These are phyloP conservation scores for Apostasia ramifera DNA, from an alignment of 106 monocot species.

Conservation along the genomic window DNA sequence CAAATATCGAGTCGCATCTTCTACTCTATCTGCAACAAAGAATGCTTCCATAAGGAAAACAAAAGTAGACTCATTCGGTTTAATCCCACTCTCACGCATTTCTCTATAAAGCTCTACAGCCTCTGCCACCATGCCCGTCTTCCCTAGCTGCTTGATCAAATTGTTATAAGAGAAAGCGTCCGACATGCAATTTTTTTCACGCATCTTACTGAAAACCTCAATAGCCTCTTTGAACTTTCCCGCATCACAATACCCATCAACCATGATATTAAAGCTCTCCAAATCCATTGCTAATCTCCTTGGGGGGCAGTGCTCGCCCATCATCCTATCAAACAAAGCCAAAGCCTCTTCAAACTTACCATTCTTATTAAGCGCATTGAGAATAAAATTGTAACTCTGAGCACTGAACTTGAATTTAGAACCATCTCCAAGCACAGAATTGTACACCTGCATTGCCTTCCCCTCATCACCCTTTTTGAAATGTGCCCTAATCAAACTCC, in stretches of 20 bases:
- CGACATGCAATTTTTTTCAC: slow-evolving; percentile 44
- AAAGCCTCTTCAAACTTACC: slow-evolving; percentile 52
- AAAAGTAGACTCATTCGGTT: slow-evolving; percentile 72
- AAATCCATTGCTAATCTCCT: slow-evolving; percentile 50
- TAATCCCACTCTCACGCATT: slow-evolving; percentile 51
- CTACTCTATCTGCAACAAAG: slow-evolving; percentile 40
- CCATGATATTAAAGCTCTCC: slow-evolving; percentile 72
- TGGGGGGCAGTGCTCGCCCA: slow-evolving; percentile 56
- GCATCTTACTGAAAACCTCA: slow-evolving; percentile 47
- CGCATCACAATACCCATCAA: slow-evolving; percentile 53
- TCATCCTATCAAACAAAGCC: slow-evolving; percentile 54
- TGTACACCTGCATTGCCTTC: slow-evolving; percentile 50
- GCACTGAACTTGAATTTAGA: slow-evolving; percentile 51
- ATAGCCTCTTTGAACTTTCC: slow-evolving; percentile 65
- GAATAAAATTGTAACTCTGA: slow-evolving; percentile 55
- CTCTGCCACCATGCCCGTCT: slow-evolving; percentile 28
- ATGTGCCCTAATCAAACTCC: slow-evolving; percentile 69
- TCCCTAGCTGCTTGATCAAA: slow-evolving; percentile 55
- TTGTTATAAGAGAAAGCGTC: slow-evolving; percentile 74
- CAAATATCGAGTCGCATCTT: slow-evolving; percentile 61
- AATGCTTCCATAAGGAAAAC: slow-evolving; percentile 54
- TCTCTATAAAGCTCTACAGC: slow-evolving; percentile 56
- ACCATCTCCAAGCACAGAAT: slow-evolving; percentile 33
- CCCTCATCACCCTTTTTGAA: slow-evolving; percentile 57
- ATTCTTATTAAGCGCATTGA: slow-evolving; percentile 53